Percentiles rank a stretch among this genome's conserved stretches.
Evolutionary conservation across 108 stramenopile species (phyloP).

Genomic region (Cyclotella baltica): DNA sequence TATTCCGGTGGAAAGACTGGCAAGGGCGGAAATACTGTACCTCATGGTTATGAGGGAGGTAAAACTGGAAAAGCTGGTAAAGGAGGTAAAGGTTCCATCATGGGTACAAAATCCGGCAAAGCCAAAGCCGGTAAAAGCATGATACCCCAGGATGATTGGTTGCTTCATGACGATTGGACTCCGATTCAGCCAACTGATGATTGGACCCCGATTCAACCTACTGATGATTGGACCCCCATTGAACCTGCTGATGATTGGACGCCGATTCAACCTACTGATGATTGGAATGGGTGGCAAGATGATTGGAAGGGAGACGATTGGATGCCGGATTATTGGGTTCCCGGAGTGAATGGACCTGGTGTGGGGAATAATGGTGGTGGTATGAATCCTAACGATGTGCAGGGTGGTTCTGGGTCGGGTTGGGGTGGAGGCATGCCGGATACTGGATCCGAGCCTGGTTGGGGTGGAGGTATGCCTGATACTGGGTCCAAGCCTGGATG

Average conservation of each 20-base stretch:
- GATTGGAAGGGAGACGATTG: slow-evolving; percentile 14
- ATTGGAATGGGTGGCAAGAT: background rate
- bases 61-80: background rate
- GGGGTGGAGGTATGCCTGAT: background rate
- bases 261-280: too few relatives aligned
- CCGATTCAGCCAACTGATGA: too few relatives aligned
- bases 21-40: too few relatives aligned
- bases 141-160: too few relatives aligned
- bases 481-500: background rate
- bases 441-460: background rate
- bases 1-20: background rate
- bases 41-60: too few relatives aligned
- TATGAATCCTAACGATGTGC: background rate
- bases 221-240: too few relatives aligned
- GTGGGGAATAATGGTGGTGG: background rate
- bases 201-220: too few relatives aligned
- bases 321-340: slow-evolving; percentile 11
- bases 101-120: background rate
- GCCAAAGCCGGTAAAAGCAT: slow-evolving; percentile 5
- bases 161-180: too few relatives aligned
- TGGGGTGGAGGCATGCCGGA: slow-evolving; percentile 5
- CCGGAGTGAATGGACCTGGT: slow-evolving; percentile 20
- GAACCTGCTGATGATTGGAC: too few relatives aligned
- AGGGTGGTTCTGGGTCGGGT: background rate
- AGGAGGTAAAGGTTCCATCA: background rate